A percentile compares a stretch with the other conserved stretches of the same genome.
These are phyloP conservation scores for Trypanosomatidae sp. DNA, from an alignment of 208 protist species.

Conservation along the genomic window DNA sequence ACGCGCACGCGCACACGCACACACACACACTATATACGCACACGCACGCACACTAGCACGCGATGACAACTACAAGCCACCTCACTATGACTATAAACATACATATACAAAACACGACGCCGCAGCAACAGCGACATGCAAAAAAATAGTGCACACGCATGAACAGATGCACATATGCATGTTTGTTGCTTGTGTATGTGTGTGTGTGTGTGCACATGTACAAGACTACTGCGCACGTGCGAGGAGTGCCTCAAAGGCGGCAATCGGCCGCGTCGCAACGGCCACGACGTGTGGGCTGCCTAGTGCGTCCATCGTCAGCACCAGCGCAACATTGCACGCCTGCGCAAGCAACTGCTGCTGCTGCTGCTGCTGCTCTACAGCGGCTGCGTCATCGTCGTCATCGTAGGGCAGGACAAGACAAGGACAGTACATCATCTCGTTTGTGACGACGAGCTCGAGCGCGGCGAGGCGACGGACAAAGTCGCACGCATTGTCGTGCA, in stretches of 20 bases:
- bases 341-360: constrained; percentile 13
- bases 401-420: constrained; percentile 15
- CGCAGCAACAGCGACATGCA: too few species aligned
- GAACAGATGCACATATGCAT: too few species aligned
- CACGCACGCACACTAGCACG: too few species aligned
- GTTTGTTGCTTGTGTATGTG: not conserved
- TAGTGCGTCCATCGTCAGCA: constrained; percentile 50
- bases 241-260: constrained; percentile 63
- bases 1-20: too few species aligned
- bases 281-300: constrained; percentile 62
- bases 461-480: constrained; percentile 25
- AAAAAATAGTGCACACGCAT: too few species aligned
- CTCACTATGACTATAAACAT: too few species aligned
- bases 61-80: too few species aligned
- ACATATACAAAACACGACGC: too few species aligned
- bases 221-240: constrained; percentile 39
- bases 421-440: constrained; percentile 84
- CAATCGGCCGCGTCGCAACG: constrained; percentile 40
- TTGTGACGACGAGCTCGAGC: constrained; percentile 64
- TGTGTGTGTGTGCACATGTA: constrained; percentile 1
- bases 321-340: constrained; percentile 50
- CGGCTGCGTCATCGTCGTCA: constrained; percentile 1
- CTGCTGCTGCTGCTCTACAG: not conserved
- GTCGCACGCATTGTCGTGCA: constrained; percentile 1
- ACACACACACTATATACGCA: too few species aligned